Evolutionary conservation across 2,329 filamentous ascomycete species (phyloP).

Genomic region (Fusarium goolgardi): DNA sequence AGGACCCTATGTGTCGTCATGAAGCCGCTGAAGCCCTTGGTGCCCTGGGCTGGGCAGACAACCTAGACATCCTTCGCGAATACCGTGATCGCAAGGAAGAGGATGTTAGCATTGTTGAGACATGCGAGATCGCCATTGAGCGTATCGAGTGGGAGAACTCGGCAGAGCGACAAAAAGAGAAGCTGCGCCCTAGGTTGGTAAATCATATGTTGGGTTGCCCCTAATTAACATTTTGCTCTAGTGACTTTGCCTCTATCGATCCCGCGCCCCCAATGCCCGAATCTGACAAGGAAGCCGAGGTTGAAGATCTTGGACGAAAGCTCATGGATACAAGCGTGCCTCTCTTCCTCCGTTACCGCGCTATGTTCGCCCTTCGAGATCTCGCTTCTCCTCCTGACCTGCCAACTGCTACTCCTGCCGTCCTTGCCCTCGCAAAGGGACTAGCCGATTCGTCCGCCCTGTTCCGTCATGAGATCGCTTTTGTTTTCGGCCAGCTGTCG

Average conservation of each 20-base stretch:
- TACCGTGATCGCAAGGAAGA: constrained; percentile 82
- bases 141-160: constrained; percentile 94
- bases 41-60: constrained; percentile 80
- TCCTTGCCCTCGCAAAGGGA: constrained; percentile 86
- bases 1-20: constrained; percentile 95
- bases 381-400: constrained; percentile 93
- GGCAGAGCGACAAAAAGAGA: constrained; percentile 76
- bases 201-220: constrained; percentile 34
- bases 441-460: constrained; percentile 88
- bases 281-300: constrained; percentile 75
- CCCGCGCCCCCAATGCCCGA: constrained; percentile 89
- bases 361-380: constrained; percentile 97
- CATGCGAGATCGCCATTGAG: constrained; percentile 95
- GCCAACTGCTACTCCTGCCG: constrained; percentile 87
- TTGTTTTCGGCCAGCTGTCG: constrained; percentile 95
- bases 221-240: constrained; percentile 57
- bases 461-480: constrained; percentile 97
- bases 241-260: constrained; percentile 95
- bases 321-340: constrained; percentile 83
- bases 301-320: constrained; percentile 78
- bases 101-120: constrained; percentile 86
- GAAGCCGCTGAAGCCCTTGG: constrained; percentile 96
- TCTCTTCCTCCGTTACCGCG: constrained; percentile 92
- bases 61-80: constrained; percentile 77
- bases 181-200: constrained; percentile 80